These are phyloP conservation scores for Filosporella fistucella DNA, from an alignment of 495 filamentous ascomycete genomes.

Conservation along the genomic window DNA sequence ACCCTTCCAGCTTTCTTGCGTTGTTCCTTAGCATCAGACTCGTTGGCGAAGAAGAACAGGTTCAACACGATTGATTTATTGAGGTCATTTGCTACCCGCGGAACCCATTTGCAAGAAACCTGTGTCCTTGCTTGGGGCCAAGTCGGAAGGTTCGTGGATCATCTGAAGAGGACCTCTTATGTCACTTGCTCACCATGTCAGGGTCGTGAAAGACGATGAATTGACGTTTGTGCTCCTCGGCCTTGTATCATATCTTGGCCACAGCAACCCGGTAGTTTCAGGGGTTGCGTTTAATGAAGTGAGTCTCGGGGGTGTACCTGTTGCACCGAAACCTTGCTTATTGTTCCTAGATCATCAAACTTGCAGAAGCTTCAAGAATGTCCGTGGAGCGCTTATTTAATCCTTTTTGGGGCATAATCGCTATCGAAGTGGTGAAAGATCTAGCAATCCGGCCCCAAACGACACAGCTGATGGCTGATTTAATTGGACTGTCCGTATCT, in stretches of 20 bases:
- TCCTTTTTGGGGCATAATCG: constrained; percentile 83
- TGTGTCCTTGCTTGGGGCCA: constrained; percentile 80
- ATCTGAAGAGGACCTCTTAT: constrained; percentile 1
- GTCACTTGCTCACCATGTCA: constrained; percentile 20
- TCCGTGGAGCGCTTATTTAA: constrained; percentile 64
- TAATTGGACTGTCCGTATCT: constrained; percentile 66
- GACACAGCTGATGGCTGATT: constrained; percentile 71
- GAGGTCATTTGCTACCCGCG: constrained; percentile 58
- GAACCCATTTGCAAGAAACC: constrained; percentile 68
- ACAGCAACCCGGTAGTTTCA: constrained; percentile 73
- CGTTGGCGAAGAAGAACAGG: constrained; percentile 56
- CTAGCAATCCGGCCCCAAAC: constrained; percentile 75
- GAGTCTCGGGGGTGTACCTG: constrained; percentile 30
- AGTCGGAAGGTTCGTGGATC: constrained; percentile 45
- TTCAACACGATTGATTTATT: constrained; percentile 63
- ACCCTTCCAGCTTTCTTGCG: constrained; percentile 63
- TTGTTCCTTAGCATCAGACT: constrained; percentile 36
- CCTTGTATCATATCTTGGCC: constrained; percentile 81
- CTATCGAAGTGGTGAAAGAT: constrained; percentile 75
- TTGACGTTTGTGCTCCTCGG: constrained; percentile 79
- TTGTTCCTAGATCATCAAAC: constrained; percentile 38
- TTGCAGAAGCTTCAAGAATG: constrained; percentile 58
- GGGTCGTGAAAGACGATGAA: constrained; percentile 66
- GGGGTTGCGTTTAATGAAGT: constrained; percentile 76
- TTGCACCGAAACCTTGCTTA: constrained; percentile 28